Evolutionary conservation across 768 basidiomycete genomes (phyloP).

Genomic region (Termitomyces sp.): DNA sequence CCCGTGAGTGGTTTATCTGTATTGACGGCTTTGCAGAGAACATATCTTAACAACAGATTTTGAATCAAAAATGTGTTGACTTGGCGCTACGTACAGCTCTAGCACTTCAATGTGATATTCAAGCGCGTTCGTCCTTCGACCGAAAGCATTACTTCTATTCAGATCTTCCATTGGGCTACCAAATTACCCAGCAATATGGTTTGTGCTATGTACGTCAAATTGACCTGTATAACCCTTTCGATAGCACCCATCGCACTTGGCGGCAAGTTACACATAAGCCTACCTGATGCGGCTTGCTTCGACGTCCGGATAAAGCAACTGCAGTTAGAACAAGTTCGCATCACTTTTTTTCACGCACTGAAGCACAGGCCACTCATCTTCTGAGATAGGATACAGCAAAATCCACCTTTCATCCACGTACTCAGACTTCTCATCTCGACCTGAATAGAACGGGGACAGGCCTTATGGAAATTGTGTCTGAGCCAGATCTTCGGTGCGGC

Average conservation of each 20-base stretch:
- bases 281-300: constrained; percentile 30
- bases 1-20: constrained; percentile 53
- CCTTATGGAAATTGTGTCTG: constrained; percentile 94
- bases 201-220: constrained; percentile 7
- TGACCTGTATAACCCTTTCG: background rate
- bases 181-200: constrained; percentile 97
- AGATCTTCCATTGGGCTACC: constrained; percentile 91
- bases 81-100: constrained; percentile 78
- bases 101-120: constrained; percentile 65
- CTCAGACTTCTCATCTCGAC: constrained; percentile 61
- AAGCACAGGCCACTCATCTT: background rate
- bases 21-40: background rate
- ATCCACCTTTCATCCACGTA: constrained; percentile 55
- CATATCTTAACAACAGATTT: constrained; percentile 26
- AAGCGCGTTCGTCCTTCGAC: constrained; percentile 78
- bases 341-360: background rate
- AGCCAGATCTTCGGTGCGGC: constrained; percentile 75
- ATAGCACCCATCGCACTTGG: constrained; percentile 75
- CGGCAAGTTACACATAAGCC: constrained; percentile 45
- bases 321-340: constrained; percentile 86
- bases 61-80: constrained; percentile 69
- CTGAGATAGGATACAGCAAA: constrained; percentile 81
- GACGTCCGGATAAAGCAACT: constrained; percentile 87
- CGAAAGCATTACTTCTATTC: constrained; percentile 98
- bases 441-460: constrained; percentile 87